These are phyloP conservation scores for Trypanosoma vivax DNA, from an alignment of 208 protist genomes.

Conservation along the genomic window DNA sequence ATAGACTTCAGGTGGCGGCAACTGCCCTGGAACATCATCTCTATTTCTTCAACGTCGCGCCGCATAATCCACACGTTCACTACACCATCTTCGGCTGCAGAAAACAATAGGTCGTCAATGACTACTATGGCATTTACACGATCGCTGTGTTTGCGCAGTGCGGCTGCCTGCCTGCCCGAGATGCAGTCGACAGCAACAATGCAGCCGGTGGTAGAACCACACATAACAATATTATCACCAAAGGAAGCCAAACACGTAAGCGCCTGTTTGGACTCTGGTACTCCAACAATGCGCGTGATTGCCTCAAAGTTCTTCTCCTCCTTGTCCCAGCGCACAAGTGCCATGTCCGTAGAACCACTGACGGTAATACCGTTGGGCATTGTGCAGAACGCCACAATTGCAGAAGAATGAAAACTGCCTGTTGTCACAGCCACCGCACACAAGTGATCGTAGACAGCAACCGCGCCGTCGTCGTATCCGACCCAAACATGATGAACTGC, in stretches of 20 bases:
- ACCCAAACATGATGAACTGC: conserved; percentile 68
- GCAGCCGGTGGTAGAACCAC: conserved; percentile 49
- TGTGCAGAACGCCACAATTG: conserved; percentile 34
- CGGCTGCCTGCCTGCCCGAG: conserved; percentile 34
- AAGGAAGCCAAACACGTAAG: conserved; percentile 25
- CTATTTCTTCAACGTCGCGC: not conserved
- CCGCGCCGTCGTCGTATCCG: conserved; percentile 62
- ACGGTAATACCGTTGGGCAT: conserved; percentile 44
- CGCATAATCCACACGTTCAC: conserved; percentile 64
- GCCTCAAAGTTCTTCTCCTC: conserved; percentile 71
- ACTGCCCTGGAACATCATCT: conserved; percentile 8
- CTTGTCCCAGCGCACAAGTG: conserved; percentile 74
- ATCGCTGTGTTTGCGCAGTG: conserved; percentile 42
- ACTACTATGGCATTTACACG: conserved; percentile 59
- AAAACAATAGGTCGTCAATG: conserved; percentile 65
- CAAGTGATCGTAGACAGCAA: conserved; percentile 76
- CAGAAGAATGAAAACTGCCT: conserved; percentile 45
- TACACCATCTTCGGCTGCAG: conserved; percentile 56
- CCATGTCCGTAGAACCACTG: conserved; percentile 62
- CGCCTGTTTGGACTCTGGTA: conserved; percentile 15
- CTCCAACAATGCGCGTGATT: conserved; percentile 36
- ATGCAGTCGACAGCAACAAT: conserved; percentile 42
- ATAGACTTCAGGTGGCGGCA: conserved; percentile 47
- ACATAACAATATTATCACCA: conserved; percentile 35
- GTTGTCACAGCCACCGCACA: conserved; percentile 48